These are phyloP conservation scores for Puccinia sorghi DNA, from an alignment of 1,284 basidiomycete species.

Conservation along the genomic window DNA sequence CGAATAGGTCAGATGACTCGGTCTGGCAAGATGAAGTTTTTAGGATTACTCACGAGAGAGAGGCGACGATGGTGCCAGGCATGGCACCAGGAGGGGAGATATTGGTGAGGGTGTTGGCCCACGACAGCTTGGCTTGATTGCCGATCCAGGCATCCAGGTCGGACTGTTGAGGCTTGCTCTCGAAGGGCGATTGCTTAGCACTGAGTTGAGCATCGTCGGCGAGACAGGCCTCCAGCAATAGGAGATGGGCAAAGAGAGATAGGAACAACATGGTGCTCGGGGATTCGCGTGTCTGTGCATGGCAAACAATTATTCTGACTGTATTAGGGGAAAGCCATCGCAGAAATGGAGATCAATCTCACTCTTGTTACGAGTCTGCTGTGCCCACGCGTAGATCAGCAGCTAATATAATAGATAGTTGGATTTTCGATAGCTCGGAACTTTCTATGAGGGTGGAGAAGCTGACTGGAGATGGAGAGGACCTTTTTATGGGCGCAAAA, in stretches of 20 bases:
- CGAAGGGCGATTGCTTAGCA: background rate
- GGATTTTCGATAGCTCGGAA: too few species aligned
- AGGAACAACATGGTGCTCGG: background rate
- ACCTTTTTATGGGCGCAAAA: too few species aligned
- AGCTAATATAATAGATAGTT: too few species aligned
- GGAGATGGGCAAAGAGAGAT: background rate
- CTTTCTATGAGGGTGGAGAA: too few species aligned
- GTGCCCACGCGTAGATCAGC: too few species aligned
- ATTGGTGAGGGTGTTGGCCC: conserved; percentile 14
- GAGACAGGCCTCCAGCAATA: background rate
- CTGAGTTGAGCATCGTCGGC: background rate
- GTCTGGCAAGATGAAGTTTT: background rate
- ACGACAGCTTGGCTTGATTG: conserved; percentile 17
- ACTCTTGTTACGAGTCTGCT: too few species aligned
- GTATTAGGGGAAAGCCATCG: background rate
- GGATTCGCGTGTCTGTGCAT: background rate
- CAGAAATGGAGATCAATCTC: too few species aligned
- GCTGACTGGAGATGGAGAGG: too few species aligned
- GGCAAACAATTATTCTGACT: background rate
- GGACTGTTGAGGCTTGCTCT: background rate
- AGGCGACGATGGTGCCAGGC: conserved; percentile 32
- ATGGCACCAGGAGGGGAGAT: conserved; percentile 26
- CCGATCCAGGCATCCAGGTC: conserved; percentile 26
- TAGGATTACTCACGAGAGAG: conserved; percentile 21
- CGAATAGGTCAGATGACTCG: background rate